phyloP scores from a whole-genome alignment of 2,329 filamentous ascomycete genomes.

The Colletotrichum orchidophilum region DNA sequence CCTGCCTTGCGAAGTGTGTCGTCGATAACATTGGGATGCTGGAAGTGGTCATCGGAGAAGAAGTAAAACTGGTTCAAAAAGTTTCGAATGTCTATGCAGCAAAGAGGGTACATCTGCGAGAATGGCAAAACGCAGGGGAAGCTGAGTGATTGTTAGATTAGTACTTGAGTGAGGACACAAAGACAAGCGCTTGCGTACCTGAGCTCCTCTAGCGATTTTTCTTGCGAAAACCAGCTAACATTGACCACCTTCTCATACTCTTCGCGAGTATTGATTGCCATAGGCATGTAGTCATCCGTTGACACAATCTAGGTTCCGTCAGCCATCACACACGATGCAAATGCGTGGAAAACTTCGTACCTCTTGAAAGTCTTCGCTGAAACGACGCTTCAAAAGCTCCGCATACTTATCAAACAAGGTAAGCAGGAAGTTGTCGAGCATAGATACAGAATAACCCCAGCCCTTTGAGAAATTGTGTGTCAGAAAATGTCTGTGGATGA shows the following conservation, averaged over 20 bases:
- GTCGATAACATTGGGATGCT: conserved; percentile 89
- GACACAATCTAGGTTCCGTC: conserved; percentile 66
- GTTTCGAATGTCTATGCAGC: conserved; percentile 97
- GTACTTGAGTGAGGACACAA: neutral
- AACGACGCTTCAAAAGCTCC: conserved; percentile 86
- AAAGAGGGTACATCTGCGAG: conserved; percentile 98
- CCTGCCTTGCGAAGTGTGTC: conserved; percentile 82
- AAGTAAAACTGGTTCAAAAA: conserved; percentile 99
- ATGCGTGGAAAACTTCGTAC: conserved; percentile 50
- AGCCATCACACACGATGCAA: conserved; percentile 30
- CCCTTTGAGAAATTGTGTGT: conserved; percentile 59
- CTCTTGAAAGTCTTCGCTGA: conserved; percentile 96
- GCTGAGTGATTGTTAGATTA: conserved; percentile 55
- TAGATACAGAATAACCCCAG: conserved; percentile 87
- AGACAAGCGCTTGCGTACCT: conserved; percentile 58
- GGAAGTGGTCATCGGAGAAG: conserved; percentile 96
- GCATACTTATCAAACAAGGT: conserved; percentile 94
- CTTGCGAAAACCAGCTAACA: conserved; percentile 94
- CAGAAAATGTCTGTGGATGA: neutral
- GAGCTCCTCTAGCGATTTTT: conserved; percentile 79
- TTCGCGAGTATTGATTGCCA: conserved; percentile 90
- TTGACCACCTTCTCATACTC: conserved; percentile 97
- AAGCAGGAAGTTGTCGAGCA: conserved; percentile 86
- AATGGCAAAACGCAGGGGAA: conserved; percentile 97
- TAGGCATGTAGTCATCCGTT: conserved; percentile 99